Conservation (phyloP, 2,329 filamentous ascomycete species). For the Aureobasidium sp. region DNA sequence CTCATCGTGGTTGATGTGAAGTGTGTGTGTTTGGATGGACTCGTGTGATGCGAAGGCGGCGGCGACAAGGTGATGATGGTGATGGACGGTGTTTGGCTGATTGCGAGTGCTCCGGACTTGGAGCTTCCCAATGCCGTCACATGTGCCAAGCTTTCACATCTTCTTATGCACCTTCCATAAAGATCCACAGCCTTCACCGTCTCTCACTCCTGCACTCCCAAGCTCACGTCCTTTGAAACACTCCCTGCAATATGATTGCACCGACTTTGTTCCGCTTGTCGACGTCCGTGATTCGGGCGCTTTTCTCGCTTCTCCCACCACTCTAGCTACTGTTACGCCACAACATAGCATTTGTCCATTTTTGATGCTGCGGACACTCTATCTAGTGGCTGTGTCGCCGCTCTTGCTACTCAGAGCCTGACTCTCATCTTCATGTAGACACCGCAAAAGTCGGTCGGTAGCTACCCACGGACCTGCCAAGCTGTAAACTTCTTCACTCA, state of each 20-base stretch:
- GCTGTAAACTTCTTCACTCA: background rate
- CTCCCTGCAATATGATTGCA: background rate
- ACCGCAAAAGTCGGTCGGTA: background rate
- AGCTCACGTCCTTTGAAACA: background rate
- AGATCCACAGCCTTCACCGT: background rate
- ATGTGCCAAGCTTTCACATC: background rate
- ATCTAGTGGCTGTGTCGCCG: background rate
- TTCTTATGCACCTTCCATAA: background rate
- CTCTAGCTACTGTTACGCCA: background rate
- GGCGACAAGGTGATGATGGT: background rate
- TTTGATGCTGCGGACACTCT: background rate
- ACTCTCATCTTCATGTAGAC: background rate
- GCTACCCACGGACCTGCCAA: background rate
- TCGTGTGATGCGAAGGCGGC: background rate
- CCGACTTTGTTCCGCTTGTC: background rate
- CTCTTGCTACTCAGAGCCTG: background rate
- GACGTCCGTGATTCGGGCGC: background rate
- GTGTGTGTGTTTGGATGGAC: background rate
- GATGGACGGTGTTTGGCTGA: conserved; percentile 5
- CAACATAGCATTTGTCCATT: background rate
- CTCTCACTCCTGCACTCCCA: background rate
- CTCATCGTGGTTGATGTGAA: conserved; percentile 20
- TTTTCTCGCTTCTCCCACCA: too few relatives aligned
- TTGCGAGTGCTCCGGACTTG: background rate
- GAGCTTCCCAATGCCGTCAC: conserved; percentile 13